phyloP scores from a whole-genome alignment of 306 rosid genomes.

The Dryas octopetala region DNA sequence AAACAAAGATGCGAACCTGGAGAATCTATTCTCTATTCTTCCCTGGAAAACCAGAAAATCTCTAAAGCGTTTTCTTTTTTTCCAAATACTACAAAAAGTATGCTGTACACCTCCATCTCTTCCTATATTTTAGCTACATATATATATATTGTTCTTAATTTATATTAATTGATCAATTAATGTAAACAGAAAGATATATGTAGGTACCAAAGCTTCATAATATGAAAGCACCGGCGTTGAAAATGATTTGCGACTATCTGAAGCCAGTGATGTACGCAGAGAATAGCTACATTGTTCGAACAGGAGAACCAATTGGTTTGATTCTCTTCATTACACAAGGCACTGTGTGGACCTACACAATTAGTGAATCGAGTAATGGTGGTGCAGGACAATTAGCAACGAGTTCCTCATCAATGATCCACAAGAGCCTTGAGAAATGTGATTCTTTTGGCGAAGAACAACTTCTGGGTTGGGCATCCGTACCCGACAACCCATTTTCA shows the following conservation, averaged over 20 bases:
- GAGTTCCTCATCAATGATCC: neutral
- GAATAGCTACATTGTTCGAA: neutral
- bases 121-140: too few species aligned
- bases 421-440: neutral
- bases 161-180: too few species aligned
- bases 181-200: neutral
- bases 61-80: conserved; percentile 57
- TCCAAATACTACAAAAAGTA: conserved; percentile 56
- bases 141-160: too few species aligned
- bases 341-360: neutral
- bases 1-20: conserved; percentile 13
- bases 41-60: conserved; percentile 56
- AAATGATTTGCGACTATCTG: neutral
- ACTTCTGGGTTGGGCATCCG: conserved; percentile 32
- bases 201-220: neutral
- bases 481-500: conserved; percentile 15
- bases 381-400: neutral
- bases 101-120: neutral
- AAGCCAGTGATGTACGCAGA: neutral
- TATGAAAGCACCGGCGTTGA: neutral
- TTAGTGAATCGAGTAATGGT: neutral
- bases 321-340: conserved; percentile 6
- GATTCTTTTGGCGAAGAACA: neutral
- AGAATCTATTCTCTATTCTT: conserved; percentile 52
- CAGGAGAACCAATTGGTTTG: neutral